Conservation (phyloP, 2,329 filamentous ascomycete species). For the Pseudocercospora vitis region DNA sequence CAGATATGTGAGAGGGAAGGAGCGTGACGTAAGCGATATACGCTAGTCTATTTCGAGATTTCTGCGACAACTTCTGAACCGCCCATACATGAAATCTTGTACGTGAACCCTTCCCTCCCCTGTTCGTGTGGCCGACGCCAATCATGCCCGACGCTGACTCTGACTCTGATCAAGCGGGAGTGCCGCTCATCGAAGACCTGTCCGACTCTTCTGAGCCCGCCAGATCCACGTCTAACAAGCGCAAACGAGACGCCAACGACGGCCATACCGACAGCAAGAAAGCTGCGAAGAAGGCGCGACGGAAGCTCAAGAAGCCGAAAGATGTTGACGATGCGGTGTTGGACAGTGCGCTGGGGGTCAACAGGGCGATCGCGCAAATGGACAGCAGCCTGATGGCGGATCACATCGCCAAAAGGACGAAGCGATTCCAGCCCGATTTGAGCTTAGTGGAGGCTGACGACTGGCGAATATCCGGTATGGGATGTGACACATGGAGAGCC, state of each 20-base stretch:
- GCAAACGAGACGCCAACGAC: constrained; percentile 41
- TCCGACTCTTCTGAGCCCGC: constrained; percentile 35
- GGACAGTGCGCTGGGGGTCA: constrained; percentile 59
- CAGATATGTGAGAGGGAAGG: constrained; percentile 47
- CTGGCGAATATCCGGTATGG: constrained; percentile 71
- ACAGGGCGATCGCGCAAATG: constrained; percentile 78
- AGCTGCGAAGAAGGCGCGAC: constrained; percentile 56
- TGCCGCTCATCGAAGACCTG: constrained; percentile 47
- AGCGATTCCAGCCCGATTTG: constrained; percentile 74
- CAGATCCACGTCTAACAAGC: constrained; percentile 38
- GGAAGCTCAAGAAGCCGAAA: constrained; percentile 59
- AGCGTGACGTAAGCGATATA: too few relatives aligned
- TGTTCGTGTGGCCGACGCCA: background rate
- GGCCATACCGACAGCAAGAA: constrained; percentile 40
- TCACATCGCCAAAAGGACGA: constrained; percentile 76
- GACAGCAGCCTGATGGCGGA: constrained; percentile 81
- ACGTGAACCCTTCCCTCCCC: background rate
- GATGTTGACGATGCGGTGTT: constrained; percentile 64
- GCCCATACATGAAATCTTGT: too few relatives aligned
- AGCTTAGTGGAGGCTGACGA: constrained; percentile 84
- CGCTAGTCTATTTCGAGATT: background rate
- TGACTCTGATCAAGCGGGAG: constrained; percentile 43
- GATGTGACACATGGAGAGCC: too few relatives aligned
- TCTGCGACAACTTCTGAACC: constrained; percentile 5
- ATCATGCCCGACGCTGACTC: constrained; percentile 50